Evolutionary conservation across 306 rosid species (phyloP).

Genomic region (Dryas octopetala): DNA sequence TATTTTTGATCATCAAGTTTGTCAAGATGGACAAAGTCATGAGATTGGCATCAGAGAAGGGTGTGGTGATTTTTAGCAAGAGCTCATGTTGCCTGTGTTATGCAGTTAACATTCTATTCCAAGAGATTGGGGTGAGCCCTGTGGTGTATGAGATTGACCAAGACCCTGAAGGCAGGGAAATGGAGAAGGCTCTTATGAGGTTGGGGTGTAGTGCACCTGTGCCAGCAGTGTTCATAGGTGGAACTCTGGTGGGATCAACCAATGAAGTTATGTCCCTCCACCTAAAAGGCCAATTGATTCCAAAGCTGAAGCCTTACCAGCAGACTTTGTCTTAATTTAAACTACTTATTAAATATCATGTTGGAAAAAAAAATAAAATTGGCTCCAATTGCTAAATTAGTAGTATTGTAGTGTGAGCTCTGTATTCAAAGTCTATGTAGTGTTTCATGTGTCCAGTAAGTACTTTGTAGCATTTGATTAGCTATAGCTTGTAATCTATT

Average conservation of each 20-base stretch:
- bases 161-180: slow-evolving; percentile 84
- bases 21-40: slow-evolving; percentile 77
- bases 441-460: slow-evolving; percentile 37
- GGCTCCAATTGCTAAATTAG: slow-evolving; percentile 32
- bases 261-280: slow-evolving; percentile 98
- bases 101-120: slow-evolving; percentile 73
- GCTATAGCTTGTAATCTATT: slow-evolving; percentile 53
- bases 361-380: slow-evolving; percentile 54
- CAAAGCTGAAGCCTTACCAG: slow-evolving; percentile 52
- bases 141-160: slow-evolving; percentile 71
- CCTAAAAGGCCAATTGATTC: slow-evolving; percentile 69
- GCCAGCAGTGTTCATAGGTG: slow-evolving; percentile 94
- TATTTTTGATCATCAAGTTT: slow-evolving; percentile 25
- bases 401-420: slow-evolving; percentile 34
- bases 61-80: slow-evolving; percentile 92
- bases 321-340: slow-evolving; percentile 30
- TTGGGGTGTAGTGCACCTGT: slow-evolving; percentile 66
- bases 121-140: slow-evolving; percentile 61
- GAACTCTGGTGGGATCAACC: slow-evolving; percentile 76
- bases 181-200: slow-evolving; percentile 81
- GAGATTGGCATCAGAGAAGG: slow-evolving; percentile 75
- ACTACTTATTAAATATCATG: slow-evolving; percentile 32
- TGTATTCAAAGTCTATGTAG: slow-evolving; percentile 41
- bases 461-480: slow-evolving; percentile 56
- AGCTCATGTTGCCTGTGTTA: slow-evolving; percentile 91